Base-by-base conservation (phyloP, 352 stramenopile species). In the Phytophthora chlamydospora region DNA sequence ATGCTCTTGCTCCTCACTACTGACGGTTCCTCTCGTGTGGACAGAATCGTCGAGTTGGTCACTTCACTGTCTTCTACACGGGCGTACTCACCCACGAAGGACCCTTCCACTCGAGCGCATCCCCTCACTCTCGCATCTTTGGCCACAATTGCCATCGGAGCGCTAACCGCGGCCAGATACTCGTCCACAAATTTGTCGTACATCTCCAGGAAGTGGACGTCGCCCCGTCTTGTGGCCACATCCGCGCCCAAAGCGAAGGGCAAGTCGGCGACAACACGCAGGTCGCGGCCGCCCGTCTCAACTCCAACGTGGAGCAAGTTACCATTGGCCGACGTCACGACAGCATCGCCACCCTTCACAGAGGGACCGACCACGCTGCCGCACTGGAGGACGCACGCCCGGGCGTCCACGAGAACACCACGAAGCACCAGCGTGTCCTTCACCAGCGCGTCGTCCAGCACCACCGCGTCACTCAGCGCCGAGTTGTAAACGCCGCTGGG, bases 361-460 rank as follows among this genome's bases (percentile, higher is more conserved):
- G 24, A 29, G 24, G 68, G 54, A 42, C 60, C 76, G 3, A 54
- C 71, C 50, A 97, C 77, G 17, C 68, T 81, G 31, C 85, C 85
- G 42, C 89, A 97, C 41, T 74, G 53, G 11, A 96, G 66, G 9
- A 97, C 54, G 27, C 66, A 75, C 12, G 85, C 84, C 10, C 63
- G 58, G 13, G 53, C 47, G 41, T 85, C 68, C 13, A 93, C 70
- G 13, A 91, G 55, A 29, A 80, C 68, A 29, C 75, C 55, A 40
- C 66, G 62, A 3, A 94, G 67, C 49, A 85, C 75, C 12, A 80
- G 56, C 24, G 78, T 90, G 74, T 93, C 77, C 55, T 77, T 73
- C 52, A 96, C 83, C 36, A 96, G 77, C 17, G 82, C 82, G 34
- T 94, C 66, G 58, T 94, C 80, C 27, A 91, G 62, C n/a, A 93